Percentiles rank a stretch among this genome's conserved stretches.
Evolutionary conservation across 306 rosid genomes (phyloP).

Genomic region (Dalbergia cochinchinensis): DNA sequence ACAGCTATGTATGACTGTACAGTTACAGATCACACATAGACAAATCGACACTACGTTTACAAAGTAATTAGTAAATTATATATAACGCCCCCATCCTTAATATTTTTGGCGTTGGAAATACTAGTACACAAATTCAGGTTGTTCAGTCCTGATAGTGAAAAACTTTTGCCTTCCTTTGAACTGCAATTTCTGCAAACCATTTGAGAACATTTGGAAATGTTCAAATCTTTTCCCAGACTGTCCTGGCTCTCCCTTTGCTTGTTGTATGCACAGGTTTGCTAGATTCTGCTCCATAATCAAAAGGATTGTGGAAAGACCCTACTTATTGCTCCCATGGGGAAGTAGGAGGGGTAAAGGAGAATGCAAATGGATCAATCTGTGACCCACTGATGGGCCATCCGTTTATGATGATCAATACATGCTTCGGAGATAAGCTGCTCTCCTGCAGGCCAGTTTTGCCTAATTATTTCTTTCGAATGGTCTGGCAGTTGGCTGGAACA

Average conservation of each 20-base stretch:
- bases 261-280: not conserved
- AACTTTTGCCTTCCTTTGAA: slow-evolving; percentile 44
- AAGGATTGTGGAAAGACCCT: not conserved
- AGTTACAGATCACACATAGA: too few relatives aligned
- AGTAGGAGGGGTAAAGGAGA: slow-evolving; percentile 1
- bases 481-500: not conserved
- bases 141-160: not conserved
- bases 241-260: slow-evolving; percentile 46
- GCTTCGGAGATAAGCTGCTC: not conserved
- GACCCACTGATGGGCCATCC: slow-evolving; percentile 2
- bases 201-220: slow-evolving; percentile 43
- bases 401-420: not conserved
- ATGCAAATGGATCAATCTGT: slow-evolving; percentile 19
- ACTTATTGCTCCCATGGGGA: slow-evolving; percentile 36
- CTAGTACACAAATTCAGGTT: not conserved
- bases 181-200: slow-evolving; percentile 26
- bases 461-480: not conserved
- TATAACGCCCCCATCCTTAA: not conserved
- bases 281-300: slow-evolving; percentile 32
- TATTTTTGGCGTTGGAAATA: not conserved
- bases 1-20: too few relatives aligned
- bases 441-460: not conserved
- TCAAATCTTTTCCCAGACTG: slow-evolving; percentile 50
- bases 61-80: not conserved
- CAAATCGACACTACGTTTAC: not conserved